These are phyloP conservation scores for Debaryomyces udenii DNA, from an alignment of 1,139 yeast species.

Conservation along the genomic window DNA sequence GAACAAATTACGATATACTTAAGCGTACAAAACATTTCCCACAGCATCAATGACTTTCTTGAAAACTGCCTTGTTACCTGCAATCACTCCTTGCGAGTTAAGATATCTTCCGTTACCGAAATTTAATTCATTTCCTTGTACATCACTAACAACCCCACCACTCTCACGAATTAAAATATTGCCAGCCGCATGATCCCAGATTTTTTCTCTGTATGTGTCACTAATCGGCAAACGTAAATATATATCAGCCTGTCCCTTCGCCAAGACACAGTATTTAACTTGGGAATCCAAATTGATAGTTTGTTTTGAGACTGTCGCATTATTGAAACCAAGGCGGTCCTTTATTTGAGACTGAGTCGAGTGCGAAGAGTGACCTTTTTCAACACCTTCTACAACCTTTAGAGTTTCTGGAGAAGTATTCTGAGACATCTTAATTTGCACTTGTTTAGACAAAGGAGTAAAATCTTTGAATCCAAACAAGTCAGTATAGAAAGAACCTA, in stretches of 20 bases:
- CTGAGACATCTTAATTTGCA: constrained; percentile 47
- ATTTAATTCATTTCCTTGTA: constrained; percentile 70
- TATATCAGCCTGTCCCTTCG: constrained; percentile 91
- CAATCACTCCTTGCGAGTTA: constrained; percentile 87
- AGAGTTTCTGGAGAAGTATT: constrained; percentile 47
- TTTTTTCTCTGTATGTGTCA: constrained; percentile 81
- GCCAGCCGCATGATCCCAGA: constrained; percentile 99
- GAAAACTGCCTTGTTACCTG: constrained; percentile 72
- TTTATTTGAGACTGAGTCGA: constrained; percentile 84
- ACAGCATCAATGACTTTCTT: constrained; percentile 65
- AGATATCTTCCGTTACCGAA: constrained; percentile 88
- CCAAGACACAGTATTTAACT: constrained; percentile 89
- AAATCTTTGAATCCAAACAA: constrained; percentile 35
- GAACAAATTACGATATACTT: not conserved
- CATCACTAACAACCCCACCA: constrained; percentile 89
- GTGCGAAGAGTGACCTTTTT: constrained; percentile 92
- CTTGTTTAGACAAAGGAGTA: constrained; percentile 41
- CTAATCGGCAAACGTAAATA: constrained; percentile 85
- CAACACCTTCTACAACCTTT: constrained; percentile 94
- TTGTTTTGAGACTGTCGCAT: constrained; percentile 47
- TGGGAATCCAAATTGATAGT: constrained; percentile 86
- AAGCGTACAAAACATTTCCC: constrained; percentile 22
- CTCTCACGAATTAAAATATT: constrained; percentile 82
- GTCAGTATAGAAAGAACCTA: constrained; percentile 69
- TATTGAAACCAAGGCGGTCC: constrained; percentile 49